phyloP scores from a whole-genome alignment of 176 grass and related monocot species.

The Bothriochloa decipiens region DNA sequence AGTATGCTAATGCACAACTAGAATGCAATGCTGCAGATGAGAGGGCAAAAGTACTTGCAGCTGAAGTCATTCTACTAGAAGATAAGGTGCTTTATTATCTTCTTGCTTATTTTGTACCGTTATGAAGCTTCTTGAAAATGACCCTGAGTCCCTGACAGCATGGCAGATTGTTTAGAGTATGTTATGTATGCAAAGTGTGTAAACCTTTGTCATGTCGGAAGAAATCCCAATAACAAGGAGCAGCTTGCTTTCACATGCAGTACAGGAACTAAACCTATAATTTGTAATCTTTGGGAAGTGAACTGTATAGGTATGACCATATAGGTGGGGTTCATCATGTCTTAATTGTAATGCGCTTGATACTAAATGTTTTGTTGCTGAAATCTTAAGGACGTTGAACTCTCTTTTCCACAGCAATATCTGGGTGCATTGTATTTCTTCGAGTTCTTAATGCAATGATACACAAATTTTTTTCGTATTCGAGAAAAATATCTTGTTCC shows the following conservation, averaged over 20 bases:
- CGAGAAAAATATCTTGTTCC: neutral
- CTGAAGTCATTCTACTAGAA: conserved; percentile 98
- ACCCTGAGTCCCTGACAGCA: conserved; percentile 14
- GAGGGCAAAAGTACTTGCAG: conserved; percentile 93
- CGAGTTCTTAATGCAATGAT: neutral
- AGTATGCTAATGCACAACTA: conserved; percentile 88
- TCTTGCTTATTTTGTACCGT: conserved; percentile 16
- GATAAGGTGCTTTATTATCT: conserved; percentile 79
- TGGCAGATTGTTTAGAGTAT: neutral
- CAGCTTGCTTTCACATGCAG: conserved; percentile 25
- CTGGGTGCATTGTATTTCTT: neutral
- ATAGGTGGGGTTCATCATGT: neutral
- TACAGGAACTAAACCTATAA: neutral
- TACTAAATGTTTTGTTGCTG: conserved; percentile 10
- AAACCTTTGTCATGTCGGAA: neutral
- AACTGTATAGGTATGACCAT: neutral
- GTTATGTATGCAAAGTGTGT: conserved; percentile 6
- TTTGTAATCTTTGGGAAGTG: conserved; percentile 12
- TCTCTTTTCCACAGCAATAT: neutral
- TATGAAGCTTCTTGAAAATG: conserved; percentile 42
- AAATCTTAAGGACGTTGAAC: neutral
- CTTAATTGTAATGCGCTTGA: neutral
- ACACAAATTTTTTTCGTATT: neutral
- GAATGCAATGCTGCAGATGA: conserved; percentile 98
- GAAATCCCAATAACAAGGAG: conserved; percentile 5